phyloP scores from a whole-genome alignment of 768 basidiomycete species.

The Mycena maculata region DNA sequence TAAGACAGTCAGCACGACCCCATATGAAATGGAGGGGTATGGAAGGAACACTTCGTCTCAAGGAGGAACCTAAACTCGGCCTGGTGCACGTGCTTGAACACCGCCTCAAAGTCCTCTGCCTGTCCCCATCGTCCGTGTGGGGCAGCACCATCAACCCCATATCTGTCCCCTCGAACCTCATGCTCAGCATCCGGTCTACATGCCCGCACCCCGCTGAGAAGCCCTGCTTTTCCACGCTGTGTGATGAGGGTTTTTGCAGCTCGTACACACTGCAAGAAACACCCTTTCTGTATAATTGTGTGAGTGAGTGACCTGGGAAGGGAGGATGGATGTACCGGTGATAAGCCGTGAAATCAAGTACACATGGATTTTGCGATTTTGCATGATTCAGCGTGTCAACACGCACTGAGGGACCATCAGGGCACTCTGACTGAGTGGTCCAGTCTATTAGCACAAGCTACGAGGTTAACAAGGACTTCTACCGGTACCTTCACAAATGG shows the following conservation, averaged over 20 bases:
- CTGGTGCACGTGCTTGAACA: constrained; percentile 84
- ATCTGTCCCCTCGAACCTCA: constrained; percentile 93
- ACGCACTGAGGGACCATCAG: too few species aligned
- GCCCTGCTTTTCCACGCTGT: constrained; percentile 73
- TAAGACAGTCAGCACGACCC: constrained; percentile 41
- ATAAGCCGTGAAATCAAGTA: too few species aligned
- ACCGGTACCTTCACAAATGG: too few species aligned
- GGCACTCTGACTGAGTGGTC: too few species aligned
- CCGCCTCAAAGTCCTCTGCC: constrained; percentile 79
- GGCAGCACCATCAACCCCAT: constrained; percentile 91
- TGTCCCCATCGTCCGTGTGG: constrained; percentile 56
- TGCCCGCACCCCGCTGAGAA: constrained; percentile 79
- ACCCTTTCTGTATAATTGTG: constrained; percentile 70
- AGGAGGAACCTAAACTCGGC: constrained; percentile 93
- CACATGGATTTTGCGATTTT: too few species aligned
- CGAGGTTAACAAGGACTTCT: too few species aligned
- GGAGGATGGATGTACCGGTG: too few species aligned
- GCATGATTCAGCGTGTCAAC: too few species aligned
- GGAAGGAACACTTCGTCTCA: constrained; percentile 83
- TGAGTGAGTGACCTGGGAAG: constrained; percentile 6
- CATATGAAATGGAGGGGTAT: too few species aligned
- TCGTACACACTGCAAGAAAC: constrained; percentile 85
- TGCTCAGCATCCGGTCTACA: too few species aligned
- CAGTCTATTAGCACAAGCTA: too few species aligned
- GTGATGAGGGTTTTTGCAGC: constrained; percentile 91